These are phyloP conservation scores for Malassezia globosa DNA, from an alignment of 1,284 basidiomycete genomes.

Conservation along the genomic window DNA sequence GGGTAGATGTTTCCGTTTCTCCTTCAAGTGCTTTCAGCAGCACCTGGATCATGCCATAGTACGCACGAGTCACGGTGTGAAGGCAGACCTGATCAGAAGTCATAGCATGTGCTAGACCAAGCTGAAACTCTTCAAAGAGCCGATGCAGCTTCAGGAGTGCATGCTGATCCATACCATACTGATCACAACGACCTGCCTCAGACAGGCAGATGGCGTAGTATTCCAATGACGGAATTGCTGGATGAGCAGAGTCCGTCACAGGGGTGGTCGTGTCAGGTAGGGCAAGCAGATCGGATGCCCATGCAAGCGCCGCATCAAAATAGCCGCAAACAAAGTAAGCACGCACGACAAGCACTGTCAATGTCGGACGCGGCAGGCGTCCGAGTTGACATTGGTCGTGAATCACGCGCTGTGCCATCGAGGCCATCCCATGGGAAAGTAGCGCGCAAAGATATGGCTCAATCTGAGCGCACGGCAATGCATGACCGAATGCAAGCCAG, in stretches of 20 bases:
- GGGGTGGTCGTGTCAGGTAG: neutral
- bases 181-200: slow-evolving; percentile 4
- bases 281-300: neutral
- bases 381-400: neutral
- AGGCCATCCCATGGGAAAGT: neutral
- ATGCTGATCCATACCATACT: neutral
- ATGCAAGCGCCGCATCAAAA: slow-evolving; percentile 2
- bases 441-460: slow-evolving; percentile 3
- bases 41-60: slow-evolving; percentile 1
- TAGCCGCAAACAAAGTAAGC: slow-evolving; percentile 2
- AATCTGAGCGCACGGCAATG: neutral
- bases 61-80: slow-evolving; percentile 1
- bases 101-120: slow-evolving; percentile 9
- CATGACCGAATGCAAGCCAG: slow-evolving; percentile 1
- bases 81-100: neutral
- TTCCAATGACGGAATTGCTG: neutral
- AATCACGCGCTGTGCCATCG: slow-evolving; percentile 8
- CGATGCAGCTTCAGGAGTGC: neutral
- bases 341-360: slow-evolving; percentile 1
- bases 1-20: neutral
- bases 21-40: neutral
- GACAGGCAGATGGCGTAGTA: slow-evolving; percentile 7
- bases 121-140: slow-evolving; percentile 12
- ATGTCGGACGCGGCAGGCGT: neutral
- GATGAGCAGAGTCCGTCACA: neutral